Conservation (phyloP, 495 filamentous ascomycete species). For the Evernia prunastri region DNA sequence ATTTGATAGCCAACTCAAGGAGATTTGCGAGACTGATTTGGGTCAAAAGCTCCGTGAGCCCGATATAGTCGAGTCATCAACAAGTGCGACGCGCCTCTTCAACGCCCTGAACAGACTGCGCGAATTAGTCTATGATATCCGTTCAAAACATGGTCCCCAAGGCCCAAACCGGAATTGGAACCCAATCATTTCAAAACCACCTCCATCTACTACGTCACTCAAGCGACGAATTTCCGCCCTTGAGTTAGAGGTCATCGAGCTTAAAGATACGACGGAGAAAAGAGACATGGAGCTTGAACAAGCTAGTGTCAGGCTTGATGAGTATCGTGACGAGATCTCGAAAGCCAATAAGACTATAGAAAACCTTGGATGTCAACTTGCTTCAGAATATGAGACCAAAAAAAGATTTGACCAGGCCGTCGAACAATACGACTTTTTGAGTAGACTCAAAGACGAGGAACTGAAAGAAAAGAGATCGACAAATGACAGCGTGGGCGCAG, state of each 20-base stretch:
- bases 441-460: constrained; percentile 6
- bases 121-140: neutral
- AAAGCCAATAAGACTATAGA: constrained; percentile 2
- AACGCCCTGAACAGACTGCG: constrained; percentile 6
- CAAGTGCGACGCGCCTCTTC: neutral
- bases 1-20: constrained; percentile 4
- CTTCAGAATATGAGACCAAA: neutral
- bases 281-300: neutral
- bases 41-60: constrained; percentile 3
- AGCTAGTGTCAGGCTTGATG: constrained; percentile 1
- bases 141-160: constrained; percentile 3
- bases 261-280: neutral
- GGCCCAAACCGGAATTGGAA: constrained; percentile 5
- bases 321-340: constrained; percentile 1
- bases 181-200: neutral
- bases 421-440: constrained; percentile 9
- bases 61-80: constrained; percentile 3
- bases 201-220: neutral
- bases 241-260: neutral
- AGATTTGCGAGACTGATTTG: constrained; percentile 1
- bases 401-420: neutral
- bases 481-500: neutral
- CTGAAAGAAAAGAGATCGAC: neutral
- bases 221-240: constrained; percentile 2
- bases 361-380: constrained; percentile 3